Evolutionary conservation across 805 yeast genomes (phyloP), one percentile per base, ranked within the genome.

Genomic region (Candida khao-thaluensis): DNA sequence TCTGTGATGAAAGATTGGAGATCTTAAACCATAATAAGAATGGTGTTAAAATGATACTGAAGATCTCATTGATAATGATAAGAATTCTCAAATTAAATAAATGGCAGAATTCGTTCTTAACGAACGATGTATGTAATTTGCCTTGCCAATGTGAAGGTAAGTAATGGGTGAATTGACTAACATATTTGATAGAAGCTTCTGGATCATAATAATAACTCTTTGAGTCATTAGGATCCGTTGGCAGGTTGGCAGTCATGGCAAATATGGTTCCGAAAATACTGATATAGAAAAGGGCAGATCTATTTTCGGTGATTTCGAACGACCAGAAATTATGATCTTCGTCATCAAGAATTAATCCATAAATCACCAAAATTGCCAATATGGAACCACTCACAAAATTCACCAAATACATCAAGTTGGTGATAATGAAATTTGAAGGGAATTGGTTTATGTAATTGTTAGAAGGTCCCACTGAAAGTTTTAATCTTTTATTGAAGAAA

Each of bases 101-200:
- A 38, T 74, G 72, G 52, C 93, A 83, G 55, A 91, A 93, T 53
- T 91, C 95, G 47, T 68, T 69, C 59, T 88, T 88, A 4, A 91
- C 95, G 36, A 77, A 81, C 37, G 85, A 87, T 0, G 95, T 84
- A 53, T 93, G 97, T 41, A 85, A 77, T 43, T 73, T 74, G 2
- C 86, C 90, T 41, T 85, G 83, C 98, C 99, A 93, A 17, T 80
- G 76, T 17, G 72, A 71, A 0, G 99, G 99, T 36, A 88, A 60
- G 57, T 87, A 93, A 59, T 93, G 99, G 0, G 99, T 93, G 57
- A 77, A 88, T 51, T 82, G 85, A 0, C 93, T 80, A 23, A 91
- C 88, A 43, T 82, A 81, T 41, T 81, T 66, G 42, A 93, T 59
- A n/a, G 88, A 80, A 1, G 85, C 82, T 52, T 91, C 98, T 0